Base-by-base conservation (phyloP, 2,329 filamentous ascomycete genomes). In the Talaromyces sp. region DNA sequence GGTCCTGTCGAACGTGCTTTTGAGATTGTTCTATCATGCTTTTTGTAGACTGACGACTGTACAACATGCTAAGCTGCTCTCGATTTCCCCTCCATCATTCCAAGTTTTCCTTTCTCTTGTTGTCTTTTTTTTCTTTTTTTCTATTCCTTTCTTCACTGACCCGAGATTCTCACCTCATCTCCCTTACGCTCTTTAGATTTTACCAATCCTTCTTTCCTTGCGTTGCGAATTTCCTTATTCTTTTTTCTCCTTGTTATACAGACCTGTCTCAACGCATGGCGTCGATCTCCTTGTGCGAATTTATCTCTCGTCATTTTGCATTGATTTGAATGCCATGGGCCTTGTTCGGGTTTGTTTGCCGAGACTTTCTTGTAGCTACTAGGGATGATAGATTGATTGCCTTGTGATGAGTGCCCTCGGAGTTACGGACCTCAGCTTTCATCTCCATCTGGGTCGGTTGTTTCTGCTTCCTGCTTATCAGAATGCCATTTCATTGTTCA, bases 1-100 rank as follows among this genome's bases (percentile, higher is more conserved):
- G 72, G 72, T 69, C 68, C 71, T 73, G 74, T 74, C 69, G 72
- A 73, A 74, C 69, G 66, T 72, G 68, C 73, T 72, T 66, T 67
- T 68, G 67, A 72, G 71, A 67, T 69, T 71, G 67, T 69, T 69
- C 65, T 66, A 68, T 68, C 67, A 66, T 68, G 68, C 68, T 68
- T 69, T 68, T 65, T 71, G 67, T 67, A 72, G 70, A 69, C 65
- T 68, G 68, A 67, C 66, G 69, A 68, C 68, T 75, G 73, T 75
- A 74, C 70, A 75, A 74, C 73, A 65, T 62, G 55, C 55, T 58
- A 44, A 61, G 60, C 61, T 60, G 61, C 63, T 62, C 62, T 66
- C 63, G 60, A 64, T 59, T 44, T 30, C 49, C 60, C 55, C 25
- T 61, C 53, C 32, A 19, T 61, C 53, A 42, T 55, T 59, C 61